Conservation (phyloP, 208 protist species). For the Leishmania gerbilli region DNA sequence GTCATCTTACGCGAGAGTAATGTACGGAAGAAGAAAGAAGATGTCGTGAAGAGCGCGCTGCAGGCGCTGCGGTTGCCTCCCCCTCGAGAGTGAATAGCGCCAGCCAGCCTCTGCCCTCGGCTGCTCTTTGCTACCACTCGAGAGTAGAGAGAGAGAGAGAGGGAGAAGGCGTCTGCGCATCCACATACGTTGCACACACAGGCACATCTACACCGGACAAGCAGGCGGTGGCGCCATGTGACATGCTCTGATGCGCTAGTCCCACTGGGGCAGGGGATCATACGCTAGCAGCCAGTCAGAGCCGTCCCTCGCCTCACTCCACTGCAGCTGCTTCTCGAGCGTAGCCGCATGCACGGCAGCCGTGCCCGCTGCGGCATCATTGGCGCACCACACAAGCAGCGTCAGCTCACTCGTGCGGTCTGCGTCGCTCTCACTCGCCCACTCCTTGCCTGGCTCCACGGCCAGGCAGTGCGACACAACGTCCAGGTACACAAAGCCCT, state of each 20-base stretch:
- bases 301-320: conserved; percentile 30
- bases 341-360: conserved; percentile 11
- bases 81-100: neutral
- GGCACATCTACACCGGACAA: neutral
- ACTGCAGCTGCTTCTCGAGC: conserved; percentile 36
- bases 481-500: conserved; percentile 43
- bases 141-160: neutral
- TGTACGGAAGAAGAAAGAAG: neutral
- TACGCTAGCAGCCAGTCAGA: conserved; percentile 19
- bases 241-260: conserved; percentile 13
- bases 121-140: neutral
- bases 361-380: conserved; percentile 2
- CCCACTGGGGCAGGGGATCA: conserved; percentile 44
- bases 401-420: conserved; percentile 35
- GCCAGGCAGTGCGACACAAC: conserved; percentile 41
- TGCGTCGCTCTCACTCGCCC: conserved; percentile 10
- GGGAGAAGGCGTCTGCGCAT: neutral
- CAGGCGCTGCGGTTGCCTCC: neutral
- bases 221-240: neutral
- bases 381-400: conserved; percentile 39
- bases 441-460: conserved; percentile 45
- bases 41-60: neutral
- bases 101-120: neutral
- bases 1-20: neutral
- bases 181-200: neutral